Evolutionary conservation across 345 rosid species (phyloP).

Genomic region (Populus nigra): DNA sequence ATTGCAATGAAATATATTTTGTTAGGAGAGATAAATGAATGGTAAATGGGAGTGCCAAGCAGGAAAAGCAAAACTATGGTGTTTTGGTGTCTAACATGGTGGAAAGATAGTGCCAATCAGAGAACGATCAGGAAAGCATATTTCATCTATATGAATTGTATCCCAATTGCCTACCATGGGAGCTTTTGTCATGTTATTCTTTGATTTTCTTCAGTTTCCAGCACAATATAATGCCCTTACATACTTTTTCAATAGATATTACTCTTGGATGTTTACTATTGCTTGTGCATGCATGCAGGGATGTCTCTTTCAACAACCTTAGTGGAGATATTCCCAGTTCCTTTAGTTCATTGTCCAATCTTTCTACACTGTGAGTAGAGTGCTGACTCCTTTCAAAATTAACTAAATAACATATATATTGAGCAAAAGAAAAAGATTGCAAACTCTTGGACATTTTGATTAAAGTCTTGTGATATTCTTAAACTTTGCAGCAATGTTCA

Average conservation of each 20-base stretch:
- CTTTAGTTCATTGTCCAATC: conserved; percentile 58
- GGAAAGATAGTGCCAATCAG: neutral
- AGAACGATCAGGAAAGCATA: neutral
- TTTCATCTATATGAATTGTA: neutral
- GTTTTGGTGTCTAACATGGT: neutral
- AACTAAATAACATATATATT: neutral
- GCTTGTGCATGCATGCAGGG: conserved; percentile 49
- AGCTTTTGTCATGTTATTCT: neutral
- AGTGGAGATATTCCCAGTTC: conserved; percentile 89
- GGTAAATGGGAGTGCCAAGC: neutral
- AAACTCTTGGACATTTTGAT: conserved; percentile 6
- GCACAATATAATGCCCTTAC: neutral
- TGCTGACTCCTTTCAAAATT: conserved; percentile 14
- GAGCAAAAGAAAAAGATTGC: neutral
- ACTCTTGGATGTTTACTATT: neutral
- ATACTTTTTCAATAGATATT: neutral
- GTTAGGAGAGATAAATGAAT: neutral
- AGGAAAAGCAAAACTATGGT: neutral
- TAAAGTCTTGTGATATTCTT: conserved; percentile 16
- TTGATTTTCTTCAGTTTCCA: neutral
- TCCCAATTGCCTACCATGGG: neutral
- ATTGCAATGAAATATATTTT: neutral
- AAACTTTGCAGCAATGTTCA: conserved; percentile 68
- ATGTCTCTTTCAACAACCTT: conserved; percentile 87
- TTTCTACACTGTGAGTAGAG: conserved; percentile 72